Evolutionary conservation across 345 rosid species (phyloP).

Genomic region (Schrenkiella parvula): DNA sequence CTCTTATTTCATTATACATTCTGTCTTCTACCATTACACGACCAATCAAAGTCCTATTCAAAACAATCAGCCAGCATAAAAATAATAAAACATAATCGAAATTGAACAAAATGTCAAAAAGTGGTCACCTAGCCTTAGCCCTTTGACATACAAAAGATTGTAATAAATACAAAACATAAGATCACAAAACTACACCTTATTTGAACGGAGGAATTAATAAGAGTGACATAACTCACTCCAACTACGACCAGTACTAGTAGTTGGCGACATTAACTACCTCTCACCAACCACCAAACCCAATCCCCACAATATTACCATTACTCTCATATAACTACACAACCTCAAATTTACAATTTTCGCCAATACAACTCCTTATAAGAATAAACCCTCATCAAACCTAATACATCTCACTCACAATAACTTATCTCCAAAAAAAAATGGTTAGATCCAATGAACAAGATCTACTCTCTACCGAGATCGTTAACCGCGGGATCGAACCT

Average conservation of each 20-base stretch:
- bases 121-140: background rate
- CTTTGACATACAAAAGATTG: background rate
- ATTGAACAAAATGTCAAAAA: constrained; percentile 9
- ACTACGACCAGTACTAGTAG: constrained; percentile 50
- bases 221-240: constrained; percentile 43
- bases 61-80: background rate
- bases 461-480: constrained; percentile 85
- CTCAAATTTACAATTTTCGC: constrained; percentile 16
- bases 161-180: constrained; percentile 23
- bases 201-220: constrained; percentile 40
- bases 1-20: background rate
- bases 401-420: constrained; percentile 5
- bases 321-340: constrained; percentile 22
- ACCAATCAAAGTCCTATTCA: background rate
- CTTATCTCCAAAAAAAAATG: constrained; percentile 15
- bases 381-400: background rate
- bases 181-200: constrained; percentile 21
- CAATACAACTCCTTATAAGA: constrained; percentile 19
- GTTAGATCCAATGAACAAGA: constrained; percentile 57
- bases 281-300: constrained; percentile 39
- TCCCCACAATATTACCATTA: constrained; percentile 23
- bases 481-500: constrained; percentile 84
- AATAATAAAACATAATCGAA: background rate
- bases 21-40: background rate
- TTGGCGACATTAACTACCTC: constrained; percentile 56